Conservation (phyloP, 1,284 basidiomycete species). For the Apiotrichum veenhuisii region DNA sequence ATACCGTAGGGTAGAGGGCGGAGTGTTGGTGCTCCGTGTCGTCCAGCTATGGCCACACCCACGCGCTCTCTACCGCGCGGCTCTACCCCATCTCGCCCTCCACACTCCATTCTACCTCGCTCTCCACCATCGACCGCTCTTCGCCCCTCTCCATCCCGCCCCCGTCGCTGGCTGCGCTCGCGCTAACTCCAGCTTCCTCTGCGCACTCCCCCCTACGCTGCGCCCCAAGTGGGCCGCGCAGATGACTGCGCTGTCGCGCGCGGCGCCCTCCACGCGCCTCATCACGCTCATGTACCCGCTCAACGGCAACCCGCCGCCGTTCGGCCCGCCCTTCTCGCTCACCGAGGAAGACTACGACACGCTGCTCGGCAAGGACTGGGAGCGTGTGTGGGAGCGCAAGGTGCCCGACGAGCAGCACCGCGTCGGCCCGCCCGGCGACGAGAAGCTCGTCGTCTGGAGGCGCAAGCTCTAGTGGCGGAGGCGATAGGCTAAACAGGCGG, state of each 20-base stretch:
- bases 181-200: slow-evolving; percentile 59
- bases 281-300: slow-evolving; percentile 61
- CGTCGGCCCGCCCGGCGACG: slow-evolving; percentile 12
- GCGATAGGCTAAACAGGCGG: too few relatives aligned
- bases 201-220: slow-evolving; percentile 60
- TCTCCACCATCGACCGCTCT: background rate
- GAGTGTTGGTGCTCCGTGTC: too few relatives aligned
- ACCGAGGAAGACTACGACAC: slow-evolving; percentile 59
- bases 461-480: slow-evolving; percentile 11
- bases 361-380: slow-evolving; percentile 53
- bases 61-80: too few relatives aligned
- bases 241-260: slow-evolving; percentile 58
- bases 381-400: slow-evolving; percentile 55
- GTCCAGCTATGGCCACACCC: too few relatives aligned
- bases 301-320: slow-evolving; percentile 21
- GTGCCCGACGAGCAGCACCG: slow-evolving; percentile 53
- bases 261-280: slow-evolving; percentile 56
- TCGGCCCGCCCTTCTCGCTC: slow-evolving; percentile 64
- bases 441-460: slow-evolving; percentile 19
- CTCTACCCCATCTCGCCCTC: background rate
- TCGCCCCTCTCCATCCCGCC: too few relatives aligned
- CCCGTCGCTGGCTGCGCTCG: too few relatives aligned
- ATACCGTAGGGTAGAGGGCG: too few relatives aligned
- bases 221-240: slow-evolving; percentile 59
- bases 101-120: background rate